Evolutionary conservation across 257 asterid species (phyloP).

Genomic region (Knoxia roxburghii): DNA sequence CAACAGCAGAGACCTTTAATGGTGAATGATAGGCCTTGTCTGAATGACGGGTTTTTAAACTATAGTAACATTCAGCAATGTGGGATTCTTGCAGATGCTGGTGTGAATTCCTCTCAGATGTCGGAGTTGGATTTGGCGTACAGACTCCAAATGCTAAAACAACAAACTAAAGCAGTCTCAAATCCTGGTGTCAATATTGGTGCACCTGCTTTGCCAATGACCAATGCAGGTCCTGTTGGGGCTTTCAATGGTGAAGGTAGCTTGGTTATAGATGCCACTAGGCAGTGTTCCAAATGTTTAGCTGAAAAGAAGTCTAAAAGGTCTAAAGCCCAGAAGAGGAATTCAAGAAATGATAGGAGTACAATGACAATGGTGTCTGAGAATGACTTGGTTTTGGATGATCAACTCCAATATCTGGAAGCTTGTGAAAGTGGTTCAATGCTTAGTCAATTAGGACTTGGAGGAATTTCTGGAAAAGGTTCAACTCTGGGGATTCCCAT

Average conservation of each 20-base stretch:
- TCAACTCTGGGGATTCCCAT: slow-evolving; percentile 1
- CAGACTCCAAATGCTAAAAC: slow-evolving; percentile 7
- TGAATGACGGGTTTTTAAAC: slow-evolving; percentile 5
- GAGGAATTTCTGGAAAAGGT: slow-evolving; percentile 9
- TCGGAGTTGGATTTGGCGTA: slow-evolving; percentile 11
- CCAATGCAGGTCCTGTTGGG: slow-evolving; percentile 8
- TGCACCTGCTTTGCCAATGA: slow-evolving; percentile 6
- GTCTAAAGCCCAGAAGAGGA: slow-evolving; percentile 23
- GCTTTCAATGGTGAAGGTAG: slow-evolving; percentile 15
- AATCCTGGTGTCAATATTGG: slow-evolving; percentile 5
- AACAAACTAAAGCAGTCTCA: slow-evolving; percentile 7
- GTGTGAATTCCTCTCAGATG: slow-evolving; percentile 18
- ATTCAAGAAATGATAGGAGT: slow-evolving; percentile 12
- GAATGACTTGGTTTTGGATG: slow-evolving; percentile 10
- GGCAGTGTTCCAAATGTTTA: slow-evolving; percentile 15
- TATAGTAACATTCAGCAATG: neutral
- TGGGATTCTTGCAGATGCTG: slow-evolving; percentile 10
- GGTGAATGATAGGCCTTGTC: slow-evolving; percentile 17
- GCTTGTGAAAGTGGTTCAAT: slow-evolving; percentile 7
- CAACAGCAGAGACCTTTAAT: slow-evolving; percentile 12
- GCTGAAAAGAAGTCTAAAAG: slow-evolving; percentile 18
- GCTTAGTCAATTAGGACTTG: neutral
- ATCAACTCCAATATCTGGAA: slow-evolving; percentile 8
- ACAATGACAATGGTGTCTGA: slow-evolving; percentile 9
- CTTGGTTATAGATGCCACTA: slow-evolving; percentile 14